These are phyloP conservation scores for Pestalotiopsis sp. DNA, from an alignment of 2,329 filamentous ascomycete genomes.

Conservation along the genomic window DNA sequence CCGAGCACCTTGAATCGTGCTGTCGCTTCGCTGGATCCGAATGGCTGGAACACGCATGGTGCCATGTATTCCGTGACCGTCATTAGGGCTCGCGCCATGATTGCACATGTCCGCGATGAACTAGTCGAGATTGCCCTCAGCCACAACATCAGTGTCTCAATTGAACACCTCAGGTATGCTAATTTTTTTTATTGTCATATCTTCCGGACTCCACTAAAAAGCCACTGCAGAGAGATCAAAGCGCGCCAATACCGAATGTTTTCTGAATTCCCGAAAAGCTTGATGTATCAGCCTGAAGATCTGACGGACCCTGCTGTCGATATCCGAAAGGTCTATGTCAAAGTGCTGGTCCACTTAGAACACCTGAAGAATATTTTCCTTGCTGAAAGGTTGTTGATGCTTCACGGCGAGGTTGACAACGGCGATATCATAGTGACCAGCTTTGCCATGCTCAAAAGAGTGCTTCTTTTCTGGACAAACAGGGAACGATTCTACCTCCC, in stretches of 20 bases:
- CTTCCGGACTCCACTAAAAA: too few species aligned
- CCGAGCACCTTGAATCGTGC: conserved; percentile 40
- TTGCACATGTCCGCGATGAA: conserved; percentile 55
- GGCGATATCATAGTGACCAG: conserved; percentile 42
- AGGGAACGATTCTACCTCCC: conserved; percentile 40
- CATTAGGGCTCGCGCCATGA: conserved; percentile 46
- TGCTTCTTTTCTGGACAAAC: conserved; percentile 48
- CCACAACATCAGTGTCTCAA: not conserved
- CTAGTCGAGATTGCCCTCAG: conserved; percentile 55
- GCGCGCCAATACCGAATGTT: conserved; percentile 30
- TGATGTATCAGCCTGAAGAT: conserved; percentile 39
- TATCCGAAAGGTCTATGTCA: conserved; percentile 40
- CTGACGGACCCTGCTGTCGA: conserved; percentile 32
- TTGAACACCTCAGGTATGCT: conserved; percentile 1
- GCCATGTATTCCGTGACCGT: conserved; percentile 47
- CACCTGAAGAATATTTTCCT: conserved; percentile 59
- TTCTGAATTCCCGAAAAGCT: conserved; percentile 34
- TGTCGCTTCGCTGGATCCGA: conserved; percentile 42
- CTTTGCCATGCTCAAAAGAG: conserved; percentile 46
- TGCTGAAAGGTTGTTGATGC: conserved; percentile 54
- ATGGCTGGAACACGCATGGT: conserved; percentile 56
- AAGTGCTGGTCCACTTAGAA: conserved; percentile 47
- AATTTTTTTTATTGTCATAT: not conserved
- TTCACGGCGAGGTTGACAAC: conserved; percentile 36
- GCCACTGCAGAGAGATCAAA: conserved; percentile 39